phyloP scores from a whole-genome alignment of 306 rosid species.

The Alnus rubra region DNA sequence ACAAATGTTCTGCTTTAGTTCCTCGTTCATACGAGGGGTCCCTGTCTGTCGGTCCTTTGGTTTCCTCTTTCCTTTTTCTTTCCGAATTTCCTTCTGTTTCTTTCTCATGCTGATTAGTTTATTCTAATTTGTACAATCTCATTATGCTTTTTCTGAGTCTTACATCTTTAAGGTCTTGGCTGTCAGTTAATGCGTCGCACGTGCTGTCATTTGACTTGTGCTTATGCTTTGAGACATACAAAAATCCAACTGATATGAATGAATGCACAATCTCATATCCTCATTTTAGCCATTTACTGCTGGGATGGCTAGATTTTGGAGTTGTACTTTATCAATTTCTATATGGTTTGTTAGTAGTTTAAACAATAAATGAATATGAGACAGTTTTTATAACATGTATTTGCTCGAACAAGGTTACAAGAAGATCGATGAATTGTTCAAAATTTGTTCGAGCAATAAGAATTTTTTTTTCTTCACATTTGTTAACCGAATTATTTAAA shows the following conservation, averaged over 20 bases:
- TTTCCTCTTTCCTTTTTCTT: conserved; percentile 17
- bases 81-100: background rate
- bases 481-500: no score
- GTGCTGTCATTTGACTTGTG: conserved; percentile 17
- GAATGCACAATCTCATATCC: background rate
- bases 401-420: no score
- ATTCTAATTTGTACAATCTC: background rate
- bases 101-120: background rate
- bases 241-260: background rate
- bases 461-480: no score
- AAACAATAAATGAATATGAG: no score
- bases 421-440: no score
- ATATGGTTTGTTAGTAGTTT: no score
- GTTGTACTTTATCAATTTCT: no score
- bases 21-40: conserved; percentile 28
- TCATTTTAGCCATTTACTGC: no score
- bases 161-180: conserved; percentile 20
- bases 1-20: conserved; percentile 25
- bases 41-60: conserved; percentile 38
- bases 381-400: no score
- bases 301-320: no score
- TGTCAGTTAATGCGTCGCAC: conserved; percentile 35
- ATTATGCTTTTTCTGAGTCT: conserved; percentile 11
- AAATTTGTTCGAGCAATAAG: no score
- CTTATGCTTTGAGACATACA: background rate